Evolutionary conservation across 2,329 filamentous ascomycete genomes (phyloP).

Genomic region (Exophiala xenobiotica): DNA sequence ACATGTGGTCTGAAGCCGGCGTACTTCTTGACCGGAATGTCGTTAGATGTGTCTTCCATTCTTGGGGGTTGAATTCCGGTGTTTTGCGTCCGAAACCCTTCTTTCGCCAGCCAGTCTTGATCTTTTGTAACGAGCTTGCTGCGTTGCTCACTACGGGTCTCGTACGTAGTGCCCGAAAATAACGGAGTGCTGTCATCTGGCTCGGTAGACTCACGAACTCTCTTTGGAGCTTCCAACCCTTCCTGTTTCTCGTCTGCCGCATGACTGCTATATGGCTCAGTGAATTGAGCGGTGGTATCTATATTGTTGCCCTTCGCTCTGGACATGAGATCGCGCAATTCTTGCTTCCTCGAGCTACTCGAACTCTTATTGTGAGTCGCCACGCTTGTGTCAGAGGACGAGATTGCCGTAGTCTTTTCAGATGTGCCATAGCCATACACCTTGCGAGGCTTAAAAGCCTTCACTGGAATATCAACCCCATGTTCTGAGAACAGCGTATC

Average conservation of each 20-base stretch:
- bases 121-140: not conserved
- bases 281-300: conserved; percentile 28
- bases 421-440: conserved; percentile 25
- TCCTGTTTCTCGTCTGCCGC: not conserved
- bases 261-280: conserved; percentile 4
- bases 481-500: conserved; percentile 27
- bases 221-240: conserved; percentile 1
- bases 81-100: conserved; percentile 21
- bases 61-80: too few species aligned
- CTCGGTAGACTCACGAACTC: conserved; percentile 16
- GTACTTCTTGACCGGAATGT: not conserved
- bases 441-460: conserved; percentile 26
- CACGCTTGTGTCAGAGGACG: not conserved
- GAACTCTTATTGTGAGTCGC: not conserved
- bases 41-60: not conserved
- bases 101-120: conserved; percentile 22
- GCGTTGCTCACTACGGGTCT: conserved; percentile 6
- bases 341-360: conserved; percentile 20
- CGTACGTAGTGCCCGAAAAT: conserved; percentile 31
- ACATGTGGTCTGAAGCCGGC: not conserved
- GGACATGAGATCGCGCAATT: conserved; percentile 21
- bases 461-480: conserved; percentile 30
- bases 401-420: conserved; percentile 1
- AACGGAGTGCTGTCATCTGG: conserved; percentile 25
- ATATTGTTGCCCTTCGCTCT: conserved; percentile 27